These are phyloP conservation scores for Yamadazyma pseudoaaseri DNA, from an alignment of 1,139 yeast species.

Conservation along the genomic window DNA sequence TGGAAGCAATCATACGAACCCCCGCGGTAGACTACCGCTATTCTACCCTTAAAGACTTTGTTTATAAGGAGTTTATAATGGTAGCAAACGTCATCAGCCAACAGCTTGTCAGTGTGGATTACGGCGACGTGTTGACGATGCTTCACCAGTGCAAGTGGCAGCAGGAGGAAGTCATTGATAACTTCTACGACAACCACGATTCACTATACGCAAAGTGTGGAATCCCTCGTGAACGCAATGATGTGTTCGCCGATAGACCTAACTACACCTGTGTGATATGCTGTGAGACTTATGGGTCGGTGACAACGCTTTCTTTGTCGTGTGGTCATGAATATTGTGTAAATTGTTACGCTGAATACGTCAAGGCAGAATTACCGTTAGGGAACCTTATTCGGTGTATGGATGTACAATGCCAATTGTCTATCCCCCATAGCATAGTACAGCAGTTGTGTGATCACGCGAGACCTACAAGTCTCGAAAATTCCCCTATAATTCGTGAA, in stretches of 20 bases:
- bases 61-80: constrained; percentile 7
- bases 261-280: constrained; percentile 64
- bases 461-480: not conserved
- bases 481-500: not conserved
- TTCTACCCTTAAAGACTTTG: constrained; percentile 7
- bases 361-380: constrained; percentile 47
- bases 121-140: constrained; percentile 47
- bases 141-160: constrained; percentile 72
- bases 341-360: constrained; percentile 63
- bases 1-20: constrained; percentile 1
- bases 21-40: constrained; percentile 4
- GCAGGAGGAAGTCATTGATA: constrained; percentile 66
- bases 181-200: constrained; percentile 55
- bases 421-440: constrained; percentile 30
- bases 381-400: constrained; percentile 72
- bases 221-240: constrained; percentile 9
- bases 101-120: constrained; percentile 6
- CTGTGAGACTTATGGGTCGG: constrained; percentile 50
- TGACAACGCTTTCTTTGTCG: constrained; percentile 49
- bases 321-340: constrained; percentile 75
- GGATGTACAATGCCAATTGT: constrained; percentile 35
- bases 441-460: constrained; percentile 8
- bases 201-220: constrained; percentile 51
- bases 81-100: constrained; percentile 6
- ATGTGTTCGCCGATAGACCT: constrained; percentile 17